A percentile compares a stretch with the other conserved stretches of the same genome.
These are phyloP conservation scores for Physaria fendleri DNA, from an alignment of 345 rosid genomes.

Conservation along the genomic window DNA sequence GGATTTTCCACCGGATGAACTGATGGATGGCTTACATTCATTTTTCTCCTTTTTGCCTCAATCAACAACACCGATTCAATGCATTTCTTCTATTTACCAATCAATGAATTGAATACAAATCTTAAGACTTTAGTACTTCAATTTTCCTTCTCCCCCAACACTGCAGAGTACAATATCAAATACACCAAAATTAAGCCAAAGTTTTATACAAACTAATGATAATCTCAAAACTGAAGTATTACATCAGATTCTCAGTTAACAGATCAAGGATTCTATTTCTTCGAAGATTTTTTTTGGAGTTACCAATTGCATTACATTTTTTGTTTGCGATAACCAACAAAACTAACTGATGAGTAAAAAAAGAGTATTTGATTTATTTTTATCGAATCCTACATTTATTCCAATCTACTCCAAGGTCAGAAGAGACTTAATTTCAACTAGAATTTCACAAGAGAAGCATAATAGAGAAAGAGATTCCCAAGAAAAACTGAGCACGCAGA, in stretches of 20 bases:
- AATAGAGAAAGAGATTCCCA: constrained; percentile 18
- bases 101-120: not conserved
- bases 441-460: not conserved
- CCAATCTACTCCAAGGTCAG: not conserved
- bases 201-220: no score
- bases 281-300: no score
- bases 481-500: not conserved
- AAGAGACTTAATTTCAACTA: not conserved
- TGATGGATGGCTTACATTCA: constrained; percentile 86
- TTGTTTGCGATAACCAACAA: not conserved
- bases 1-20: constrained; percentile 77
- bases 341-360: no score
- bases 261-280: no score
- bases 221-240: no score
- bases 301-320: no score
- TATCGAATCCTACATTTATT: no score
- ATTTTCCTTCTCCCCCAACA: not conserved
- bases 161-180: no score
- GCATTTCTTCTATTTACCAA: constrained; percentile 5
- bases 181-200: no score
- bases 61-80: constrained; percentile 14
- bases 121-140: not conserved
- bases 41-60: constrained; percentile 38
- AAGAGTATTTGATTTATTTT: no score
- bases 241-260: no score